Percentiles rank a stretch among this genome's conserved stretches.
Evolutionary conservation across 768 basidiomycete genomes (phyloP).

Genomic region (Suillus americanus): DNA sequence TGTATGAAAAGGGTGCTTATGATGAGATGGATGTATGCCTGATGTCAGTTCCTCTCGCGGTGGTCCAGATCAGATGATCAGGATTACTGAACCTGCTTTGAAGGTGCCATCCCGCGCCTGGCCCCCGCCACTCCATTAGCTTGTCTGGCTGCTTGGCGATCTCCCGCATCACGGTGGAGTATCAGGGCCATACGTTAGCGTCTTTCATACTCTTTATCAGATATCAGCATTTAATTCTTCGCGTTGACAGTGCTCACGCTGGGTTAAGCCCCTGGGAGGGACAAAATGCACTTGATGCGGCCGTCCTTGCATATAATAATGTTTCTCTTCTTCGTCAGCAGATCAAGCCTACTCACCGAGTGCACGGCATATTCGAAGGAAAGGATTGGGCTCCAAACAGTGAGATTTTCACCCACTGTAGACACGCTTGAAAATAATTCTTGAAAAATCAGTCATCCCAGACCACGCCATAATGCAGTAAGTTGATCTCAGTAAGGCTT

Average conservation of each 20-base stretch:
- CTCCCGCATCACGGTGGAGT: slow-evolving; percentile 56
- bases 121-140: slow-evolving; percentile 61
- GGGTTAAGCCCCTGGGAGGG: slow-evolving; percentile 82
- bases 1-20: slow-evolving; percentile 69
- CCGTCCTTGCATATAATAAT: slow-evolving; percentile 72
- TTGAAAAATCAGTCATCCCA: slow-evolving; percentile 58
- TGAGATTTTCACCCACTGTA: slow-evolving; percentile 31
- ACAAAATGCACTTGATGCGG: slow-evolving; percentile 75
- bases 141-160: slow-evolving; percentile 61
- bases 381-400: slow-evolving; percentile 70
- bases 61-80: background rate
- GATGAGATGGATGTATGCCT: slow-evolving; percentile 69
- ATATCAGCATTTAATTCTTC: background rate
- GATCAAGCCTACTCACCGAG: slow-evolving; percentile 64
- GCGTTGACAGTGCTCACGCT: slow-evolving; percentile 57
- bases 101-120: slow-evolving; percentile 77
- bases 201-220: background rate
- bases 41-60: slow-evolving; percentile 42
- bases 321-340: slow-evolving; percentile 81
- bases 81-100: background rate
- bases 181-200: slow-evolving; percentile 62
- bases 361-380: slow-evolving; percentile 76
- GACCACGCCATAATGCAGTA: slow-evolving; percentile 71
- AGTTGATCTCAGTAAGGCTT: slow-evolving; percentile 16
- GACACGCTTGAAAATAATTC: background rate